Percentiles rank a stretch among this genome's conserved stretches.
Conservation (phyloP, 1,139 yeast genomes). For the Candida sp. region DNA sequence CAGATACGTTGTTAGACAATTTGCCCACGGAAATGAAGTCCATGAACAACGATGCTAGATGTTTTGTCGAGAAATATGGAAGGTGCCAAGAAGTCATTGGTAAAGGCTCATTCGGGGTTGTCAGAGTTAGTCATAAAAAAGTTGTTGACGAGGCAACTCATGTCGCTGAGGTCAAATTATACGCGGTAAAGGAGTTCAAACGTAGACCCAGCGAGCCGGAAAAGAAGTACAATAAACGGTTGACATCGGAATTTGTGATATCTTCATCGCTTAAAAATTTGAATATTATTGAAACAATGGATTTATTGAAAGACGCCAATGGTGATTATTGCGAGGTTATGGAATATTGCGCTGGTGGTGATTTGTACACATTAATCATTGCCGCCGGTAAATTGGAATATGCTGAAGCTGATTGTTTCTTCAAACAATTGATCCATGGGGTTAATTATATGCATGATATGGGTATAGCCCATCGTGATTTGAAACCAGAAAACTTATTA, state of each 20-base stretch:
- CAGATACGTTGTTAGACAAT: neutral
- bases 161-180: constrained; percentile 30
- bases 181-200: constrained; percentile 48
- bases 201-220: constrained; percentile 41
- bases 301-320: constrained; percentile 82
- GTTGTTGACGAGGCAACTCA: constrained; percentile 8
- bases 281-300: constrained; percentile 78
- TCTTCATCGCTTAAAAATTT: constrained; percentile 45
- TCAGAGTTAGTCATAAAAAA: constrained; percentile 43
- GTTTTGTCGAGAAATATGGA: constrained; percentile 48
- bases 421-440: constrained; percentile 87
- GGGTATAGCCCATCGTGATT: constrained; percentile 96
- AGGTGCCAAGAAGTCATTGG: constrained; percentile 50
- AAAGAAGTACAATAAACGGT: constrained; percentile 41
- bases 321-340: constrained; percentile 95
- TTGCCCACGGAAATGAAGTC: constrained; percentile 2
- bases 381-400: constrained; percentile 82
- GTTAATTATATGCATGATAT: constrained; percentile 95
- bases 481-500: constrained; percentile 89
- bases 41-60: constrained; percentile 25
- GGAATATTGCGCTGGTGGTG: constrained; percentile 98
- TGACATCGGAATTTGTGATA: constrained; percentile 47
- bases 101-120: constrained; percentile 47
- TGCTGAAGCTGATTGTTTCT: constrained; percentile 92
- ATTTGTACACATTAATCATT: constrained; percentile 78